Evolutionary conservation across 225 moss, liverwort and hornwort species (phyloP).

Genomic region (Climacium dendroides): DNA sequence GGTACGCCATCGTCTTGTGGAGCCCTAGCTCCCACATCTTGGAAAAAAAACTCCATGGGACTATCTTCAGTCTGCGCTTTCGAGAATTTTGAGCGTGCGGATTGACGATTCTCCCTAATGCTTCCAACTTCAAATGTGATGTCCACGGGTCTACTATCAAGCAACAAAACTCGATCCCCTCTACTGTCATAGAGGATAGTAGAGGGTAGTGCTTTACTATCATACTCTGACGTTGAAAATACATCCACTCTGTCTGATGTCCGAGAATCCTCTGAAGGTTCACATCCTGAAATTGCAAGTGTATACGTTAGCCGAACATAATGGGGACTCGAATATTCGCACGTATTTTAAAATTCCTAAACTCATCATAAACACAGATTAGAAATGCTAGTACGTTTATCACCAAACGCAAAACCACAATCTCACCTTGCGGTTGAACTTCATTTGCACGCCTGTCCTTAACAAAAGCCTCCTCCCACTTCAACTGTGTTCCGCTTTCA

Average conservation of each 20-base stretch:
- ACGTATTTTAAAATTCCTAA: background rate
- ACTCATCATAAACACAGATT: background rate
- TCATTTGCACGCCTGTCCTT: background rate
- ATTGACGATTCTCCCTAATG: background rate
- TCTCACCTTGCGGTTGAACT: constrained; percentile 12
- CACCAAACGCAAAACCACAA: background rate
- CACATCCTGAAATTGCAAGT: background rate
- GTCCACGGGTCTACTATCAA: background rate
- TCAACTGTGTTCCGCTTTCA: background rate
- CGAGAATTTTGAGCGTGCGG: background rate
- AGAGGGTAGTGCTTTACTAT: background rate
- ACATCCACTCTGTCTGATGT: background rate
- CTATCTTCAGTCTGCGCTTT: background rate
- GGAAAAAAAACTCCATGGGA: constrained; percentile 1
- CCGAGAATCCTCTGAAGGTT: background rate
- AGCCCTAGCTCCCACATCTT: background rate
- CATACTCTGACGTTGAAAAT: background rate
- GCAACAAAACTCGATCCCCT: constrained; percentile 10
- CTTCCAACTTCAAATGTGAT: background rate
- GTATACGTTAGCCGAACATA: background rate
- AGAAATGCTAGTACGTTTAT: background rate
- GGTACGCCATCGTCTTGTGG: background rate
- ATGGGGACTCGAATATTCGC: background rate
- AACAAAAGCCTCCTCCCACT: constrained; percentile 30
- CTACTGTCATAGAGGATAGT: constrained; percentile 2